phyloP scores from a whole-genome alignment of 2,329 filamentous ascomycete species.

The Claviceps fusiformis region DNA sequence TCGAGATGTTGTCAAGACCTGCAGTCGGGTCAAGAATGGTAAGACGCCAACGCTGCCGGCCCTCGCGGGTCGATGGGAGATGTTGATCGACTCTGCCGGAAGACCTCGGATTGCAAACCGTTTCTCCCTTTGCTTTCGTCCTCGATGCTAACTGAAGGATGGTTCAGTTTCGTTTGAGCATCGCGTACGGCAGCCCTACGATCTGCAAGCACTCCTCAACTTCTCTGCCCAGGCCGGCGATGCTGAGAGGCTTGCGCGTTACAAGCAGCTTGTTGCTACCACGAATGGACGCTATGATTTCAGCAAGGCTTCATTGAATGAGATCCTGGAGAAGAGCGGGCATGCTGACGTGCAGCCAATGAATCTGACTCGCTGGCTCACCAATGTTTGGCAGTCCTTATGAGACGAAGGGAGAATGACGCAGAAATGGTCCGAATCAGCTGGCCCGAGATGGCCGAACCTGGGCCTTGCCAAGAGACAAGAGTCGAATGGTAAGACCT shows the following conservation, averaged over 20 bases:
- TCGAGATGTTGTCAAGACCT: conserved; percentile 40
- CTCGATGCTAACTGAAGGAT: conserved; percentile 9
- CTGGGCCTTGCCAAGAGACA: neutral
- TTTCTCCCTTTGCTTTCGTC: neutral
- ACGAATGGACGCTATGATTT: conserved; percentile 57
- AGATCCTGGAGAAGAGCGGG: conserved; percentile 22
- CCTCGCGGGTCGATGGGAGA: neutral
- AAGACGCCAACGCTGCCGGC: neutral
- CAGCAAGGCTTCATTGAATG: conserved; percentile 45
- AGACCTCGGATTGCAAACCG: neutral
- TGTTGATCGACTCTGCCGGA: neutral
- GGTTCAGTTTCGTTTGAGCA: conserved; percentile 26
- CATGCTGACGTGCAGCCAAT: conserved; percentile 32
- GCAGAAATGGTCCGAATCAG: neutral
- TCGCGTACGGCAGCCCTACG: conserved; percentile 23
- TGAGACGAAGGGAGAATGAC: neutral
- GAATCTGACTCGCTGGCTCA: conserved; percentile 41
- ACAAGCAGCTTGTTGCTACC: conserved; percentile 53
- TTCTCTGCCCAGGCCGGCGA: conserved; percentile 34
- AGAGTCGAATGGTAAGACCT: too few relatives aligned
- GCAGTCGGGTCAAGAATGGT: conserved; percentile 37
- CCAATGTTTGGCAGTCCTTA: conserved; percentile 9
- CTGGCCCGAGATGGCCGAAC: neutral
- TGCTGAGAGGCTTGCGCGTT: conserved; percentile 34
- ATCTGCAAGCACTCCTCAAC: conserved; percentile 26